These are phyloP conservation scores for Castanea mollissima DNA, from an alignment of 306 rosid genomes.

Conservation along the genomic window DNA sequence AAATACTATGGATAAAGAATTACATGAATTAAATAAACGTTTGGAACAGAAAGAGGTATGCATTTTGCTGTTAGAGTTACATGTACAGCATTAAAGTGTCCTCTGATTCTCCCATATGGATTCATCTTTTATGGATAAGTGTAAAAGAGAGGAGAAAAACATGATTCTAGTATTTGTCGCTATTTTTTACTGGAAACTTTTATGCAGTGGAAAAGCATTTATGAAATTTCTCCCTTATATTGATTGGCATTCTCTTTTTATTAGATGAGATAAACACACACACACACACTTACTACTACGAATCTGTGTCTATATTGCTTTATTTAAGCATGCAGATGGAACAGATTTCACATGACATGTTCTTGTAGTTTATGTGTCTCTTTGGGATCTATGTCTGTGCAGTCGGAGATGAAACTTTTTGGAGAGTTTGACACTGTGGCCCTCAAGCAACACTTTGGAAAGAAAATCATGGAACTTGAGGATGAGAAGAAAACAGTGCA, in stretches of 20 bases:
- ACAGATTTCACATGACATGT: background rate
- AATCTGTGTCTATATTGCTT: background rate
- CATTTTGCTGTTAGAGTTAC: constrained; percentile 15
- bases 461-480: constrained; percentile 89
- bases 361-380: background rate
- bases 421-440: constrained; percentile 73
- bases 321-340: background rate
- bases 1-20: constrained; percentile 93
- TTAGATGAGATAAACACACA: background rate
- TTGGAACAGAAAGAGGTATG: constrained; percentile 92
- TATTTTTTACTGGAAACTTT: background rate
- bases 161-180: background rate
- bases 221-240: background rate
- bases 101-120: background rate
- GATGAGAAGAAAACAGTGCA: constrained; percentile 94
- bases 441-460: constrained; percentile 97
- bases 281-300: background rate
- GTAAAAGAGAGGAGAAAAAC: background rate
- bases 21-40: constrained; percentile 90
- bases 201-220: background rate
- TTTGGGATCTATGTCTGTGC: constrained; percentile 25
- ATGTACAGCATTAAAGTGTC: background rate
- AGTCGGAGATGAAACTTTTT: constrained; percentile 95
- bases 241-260: background rate
- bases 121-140: background rate